A percentile compares a stretch with the other conserved stretches of the same genome.
phyloP scores from a whole-genome alignment of 352 stramenopile genomes.

The Phytophthora palmivora region DNA sequence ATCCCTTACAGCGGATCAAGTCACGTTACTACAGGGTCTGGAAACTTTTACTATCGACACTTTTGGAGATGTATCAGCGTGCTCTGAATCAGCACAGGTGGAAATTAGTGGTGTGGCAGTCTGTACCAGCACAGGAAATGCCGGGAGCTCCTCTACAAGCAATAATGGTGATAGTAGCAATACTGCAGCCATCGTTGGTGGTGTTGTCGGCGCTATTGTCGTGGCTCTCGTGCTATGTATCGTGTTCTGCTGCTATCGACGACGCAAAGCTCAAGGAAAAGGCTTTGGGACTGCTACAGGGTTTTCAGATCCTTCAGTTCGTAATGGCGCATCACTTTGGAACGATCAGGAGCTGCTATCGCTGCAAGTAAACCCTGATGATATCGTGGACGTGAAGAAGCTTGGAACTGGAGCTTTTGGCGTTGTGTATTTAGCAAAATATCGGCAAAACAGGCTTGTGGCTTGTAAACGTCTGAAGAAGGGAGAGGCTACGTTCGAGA shows the following conservation, averaged over 20 bases:
- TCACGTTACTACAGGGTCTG: constrained; percentile 54
- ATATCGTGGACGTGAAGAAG: constrained; percentile 50
- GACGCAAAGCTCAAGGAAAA: constrained; percentile 26
- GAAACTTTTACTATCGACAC: constrained; percentile 48
- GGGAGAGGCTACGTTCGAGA: constrained; percentile 47
- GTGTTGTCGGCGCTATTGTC: constrained; percentile 49
- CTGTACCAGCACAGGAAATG: constrained; percentile 36
- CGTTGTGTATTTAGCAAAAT: constrained; percentile 57
- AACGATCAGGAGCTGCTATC: constrained; percentile 59
- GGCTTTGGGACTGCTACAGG: constrained; percentile 29
- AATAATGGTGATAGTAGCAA: constrained; percentile 29
- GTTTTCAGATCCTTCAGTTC: constrained; percentile 14
- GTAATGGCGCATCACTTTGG: constrained; percentile 40
- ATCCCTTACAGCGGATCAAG: constrained; percentile 44
- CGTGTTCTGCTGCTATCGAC: constrained; percentile 38
- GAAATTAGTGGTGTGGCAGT: constrained; percentile 43
- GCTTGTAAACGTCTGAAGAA: constrained; percentile 59
- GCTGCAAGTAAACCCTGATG: constrained; percentile 55
- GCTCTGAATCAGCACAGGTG: constrained; percentile 23
- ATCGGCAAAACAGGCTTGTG: constrained; percentile 43
- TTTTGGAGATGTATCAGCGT: constrained; percentile 37
- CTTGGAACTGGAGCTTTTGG: constrained; percentile 45
- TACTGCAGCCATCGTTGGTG: constrained; percentile 47
- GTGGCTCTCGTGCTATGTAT: constrained; percentile 37
- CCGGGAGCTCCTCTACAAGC: constrained; percentile 6